Evolutionary conservation across 352 stramenopile species (phyloP), one percentile per base, ranked within the genome.

Genomic region (Phytophthora uliginosa): DNA sequence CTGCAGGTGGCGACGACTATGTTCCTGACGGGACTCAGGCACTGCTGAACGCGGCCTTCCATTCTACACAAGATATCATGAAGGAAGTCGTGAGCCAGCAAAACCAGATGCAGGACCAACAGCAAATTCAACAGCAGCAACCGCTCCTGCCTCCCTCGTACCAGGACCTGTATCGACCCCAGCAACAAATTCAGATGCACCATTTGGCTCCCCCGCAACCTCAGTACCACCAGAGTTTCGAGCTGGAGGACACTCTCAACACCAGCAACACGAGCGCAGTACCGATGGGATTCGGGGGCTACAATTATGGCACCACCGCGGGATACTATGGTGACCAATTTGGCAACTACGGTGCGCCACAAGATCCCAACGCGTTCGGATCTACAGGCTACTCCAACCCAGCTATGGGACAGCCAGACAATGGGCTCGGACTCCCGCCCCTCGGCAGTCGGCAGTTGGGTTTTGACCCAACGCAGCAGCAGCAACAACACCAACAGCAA

Each of bases 31-130:
- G 86, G 55, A 92, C 86, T 15, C 85, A 91, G 38, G 86, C 81
- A 15, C 65, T 94, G 55, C 67, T 94, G 33, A 87, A 88, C 12
- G 86, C 86, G 4, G 86, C 86, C 5, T 87, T 93, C 65, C 85
- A 93, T 54, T 91, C 85, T n/a, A 90, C 83, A 3, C 75, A 89
- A 28, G 85, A 93, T 36, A 88, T 92, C n/a, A 89, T 92, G 83
- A 86, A 86, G 15, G 83, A 91, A 38, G 83, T 89, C 22, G 82
- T 88, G 64, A 78, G 54, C n/a, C 77, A 84, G 33, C 78, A 90
- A 57, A 79, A 74, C 31, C 80, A 85, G 26, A 66, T 79, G 28
- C 65, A 78, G 38, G 68, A 77, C 6, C 69, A 84, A 2, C 77
- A 86, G 9, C 68, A 78, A 7, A 71, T 83, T n/a, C 72, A 79